These are phyloP conservation scores for Venturiaceae sp. DNA, from an alignment of 2,329 filamentous ascomycete genomes.

Conservation along the genomic window DNA sequence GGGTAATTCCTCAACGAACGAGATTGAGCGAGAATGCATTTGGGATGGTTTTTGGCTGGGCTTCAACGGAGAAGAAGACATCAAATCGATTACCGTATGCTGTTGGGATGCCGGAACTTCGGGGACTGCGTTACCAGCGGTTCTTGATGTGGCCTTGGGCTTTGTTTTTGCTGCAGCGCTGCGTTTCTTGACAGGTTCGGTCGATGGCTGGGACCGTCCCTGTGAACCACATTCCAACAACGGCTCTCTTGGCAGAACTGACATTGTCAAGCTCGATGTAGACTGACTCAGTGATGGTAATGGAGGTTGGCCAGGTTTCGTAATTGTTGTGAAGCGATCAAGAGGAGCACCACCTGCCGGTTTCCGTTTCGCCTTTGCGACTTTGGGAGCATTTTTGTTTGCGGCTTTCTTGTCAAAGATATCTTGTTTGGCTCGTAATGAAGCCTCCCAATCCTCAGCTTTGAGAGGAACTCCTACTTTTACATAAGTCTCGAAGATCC, in stretches of 20 bases:
- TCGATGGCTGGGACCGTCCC: background rate
- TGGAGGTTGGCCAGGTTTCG: slow-evolving; percentile 18
- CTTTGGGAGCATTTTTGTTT: slow-evolving; percentile 11
- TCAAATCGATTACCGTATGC: slow-evolving; percentile 15
- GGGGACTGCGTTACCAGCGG: background rate
- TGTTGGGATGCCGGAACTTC: background rate
- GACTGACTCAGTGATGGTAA: background rate
- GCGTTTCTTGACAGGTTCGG: background rate
- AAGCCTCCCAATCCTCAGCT: slow-evolving; percentile 55
- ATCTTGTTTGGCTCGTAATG: slow-evolving; percentile 14
- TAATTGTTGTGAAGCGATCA: slow-evolving; percentile 22
- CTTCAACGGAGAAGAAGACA: slow-evolving; percentile 20
- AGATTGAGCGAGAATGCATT: background rate
- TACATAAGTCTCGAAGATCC: slow-evolving; percentile 58
- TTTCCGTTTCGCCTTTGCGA: slow-evolving; percentile 14
- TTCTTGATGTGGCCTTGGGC: background rate
- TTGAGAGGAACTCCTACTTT: slow-evolving; percentile 55
- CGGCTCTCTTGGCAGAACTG: background rate
- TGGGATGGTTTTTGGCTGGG: background rate
- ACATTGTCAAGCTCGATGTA: background rate
- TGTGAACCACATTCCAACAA: background rate
- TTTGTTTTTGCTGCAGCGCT: background rate
- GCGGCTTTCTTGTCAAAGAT: background rate
- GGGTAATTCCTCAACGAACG: background rate
- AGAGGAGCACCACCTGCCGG: slow-evolving; percentile 15